phyloP scores from a whole-genome alignment of 148 eudicot species.

The Gaultheria prostrata region DNA sequence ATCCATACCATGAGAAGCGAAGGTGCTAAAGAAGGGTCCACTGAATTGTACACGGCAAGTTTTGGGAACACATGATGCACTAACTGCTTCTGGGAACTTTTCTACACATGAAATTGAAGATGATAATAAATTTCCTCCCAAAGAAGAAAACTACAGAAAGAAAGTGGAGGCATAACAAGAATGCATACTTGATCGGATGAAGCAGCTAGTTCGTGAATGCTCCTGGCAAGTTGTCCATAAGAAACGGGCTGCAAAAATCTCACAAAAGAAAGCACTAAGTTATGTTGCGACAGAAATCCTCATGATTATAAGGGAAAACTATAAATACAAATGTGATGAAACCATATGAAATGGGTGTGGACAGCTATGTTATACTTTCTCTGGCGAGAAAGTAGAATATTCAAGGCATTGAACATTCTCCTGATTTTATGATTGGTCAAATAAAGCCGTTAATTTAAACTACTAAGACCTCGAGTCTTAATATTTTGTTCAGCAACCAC shows the following conservation, averaged over 20 bases:
- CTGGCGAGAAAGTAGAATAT: too few species aligned
- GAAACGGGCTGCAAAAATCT: constrained; percentile 71
- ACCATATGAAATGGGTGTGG: not conserved
- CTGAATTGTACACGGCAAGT: constrained; percentile 99
- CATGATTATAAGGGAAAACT: constrained; percentile 1
- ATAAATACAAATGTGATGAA: not conserved
- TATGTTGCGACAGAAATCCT: constrained; percentile 12
- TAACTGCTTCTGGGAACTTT: constrained; percentile 86
- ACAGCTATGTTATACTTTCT: too few species aligned
- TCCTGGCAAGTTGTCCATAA: constrained; percentile 97
- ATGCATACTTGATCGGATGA: constrained; percentile 82
- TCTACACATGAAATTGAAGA: constrained; percentile 41
- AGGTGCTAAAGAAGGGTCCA: constrained; percentile 96
- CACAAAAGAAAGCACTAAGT: not conserved
- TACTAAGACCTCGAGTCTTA: too few species aligned
- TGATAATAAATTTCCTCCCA: not conserved
- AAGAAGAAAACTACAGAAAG: not conserved
- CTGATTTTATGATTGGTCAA: too few species aligned
- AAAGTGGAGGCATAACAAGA: constrained; percentile 7
- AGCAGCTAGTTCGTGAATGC: constrained; percentile 91
- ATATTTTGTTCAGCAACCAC: too few species aligned
- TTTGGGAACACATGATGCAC: constrained; percentile 97
- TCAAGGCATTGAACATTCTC: too few species aligned
- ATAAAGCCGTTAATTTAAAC: too few species aligned
- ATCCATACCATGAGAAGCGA: constrained; percentile 90